Conservation (phyloP, 352 stramenopile species). For the Phytophthora aleatoria region DNA sequence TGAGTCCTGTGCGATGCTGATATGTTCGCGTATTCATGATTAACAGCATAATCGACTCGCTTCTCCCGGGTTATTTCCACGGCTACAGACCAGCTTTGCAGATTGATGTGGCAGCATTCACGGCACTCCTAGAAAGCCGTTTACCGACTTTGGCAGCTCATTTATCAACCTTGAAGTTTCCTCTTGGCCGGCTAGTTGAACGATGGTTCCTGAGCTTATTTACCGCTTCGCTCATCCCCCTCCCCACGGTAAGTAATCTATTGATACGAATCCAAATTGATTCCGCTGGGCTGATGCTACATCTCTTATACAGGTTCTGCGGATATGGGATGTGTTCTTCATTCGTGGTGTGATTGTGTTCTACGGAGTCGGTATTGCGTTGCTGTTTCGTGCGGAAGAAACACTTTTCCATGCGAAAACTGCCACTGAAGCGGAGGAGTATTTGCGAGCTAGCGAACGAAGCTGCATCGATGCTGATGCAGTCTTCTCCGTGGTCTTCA, state of each 20-base stretch:
- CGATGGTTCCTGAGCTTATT: constrained; percentile 82
- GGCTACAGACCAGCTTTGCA: constrained; percentile 74
- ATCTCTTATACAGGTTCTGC: constrained; percentile 45
- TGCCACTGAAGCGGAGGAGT: constrained; percentile 51
- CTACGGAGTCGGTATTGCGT: constrained; percentile 67
- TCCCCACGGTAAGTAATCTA: constrained; percentile 58
- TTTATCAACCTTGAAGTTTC: constrained; percentile 53
- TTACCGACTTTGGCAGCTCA: constrained; percentile 59
- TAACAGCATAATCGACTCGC: constrained; percentile 62
- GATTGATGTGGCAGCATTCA: constrained; percentile 68
- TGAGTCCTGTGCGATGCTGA: constrained; percentile 1
- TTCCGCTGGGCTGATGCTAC: not conserved
- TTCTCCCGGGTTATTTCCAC: constrained; percentile 81
- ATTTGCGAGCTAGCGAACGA: constrained; percentile 54
- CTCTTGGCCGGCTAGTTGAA: constrained; percentile 61
- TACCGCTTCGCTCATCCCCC: constrained; percentile 62
- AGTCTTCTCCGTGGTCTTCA: constrained; percentile 77
- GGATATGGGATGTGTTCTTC: constrained; percentile 85
- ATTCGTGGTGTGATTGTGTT: constrained; percentile 71
- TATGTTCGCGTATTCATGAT: not conserved
- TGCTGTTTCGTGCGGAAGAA: constrained; percentile 73
- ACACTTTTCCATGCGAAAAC: constrained; percentile 70
- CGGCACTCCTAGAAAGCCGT: constrained; percentile 53
- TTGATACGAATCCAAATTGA: not conserved
- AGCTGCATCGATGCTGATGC: constrained; percentile 74